Evolutionary conservation across 2,329 filamentous ascomycete species (phyloP), one percentile per base, ranked within the genome.

Genomic region (Aspergillus ibericus): DNA sequence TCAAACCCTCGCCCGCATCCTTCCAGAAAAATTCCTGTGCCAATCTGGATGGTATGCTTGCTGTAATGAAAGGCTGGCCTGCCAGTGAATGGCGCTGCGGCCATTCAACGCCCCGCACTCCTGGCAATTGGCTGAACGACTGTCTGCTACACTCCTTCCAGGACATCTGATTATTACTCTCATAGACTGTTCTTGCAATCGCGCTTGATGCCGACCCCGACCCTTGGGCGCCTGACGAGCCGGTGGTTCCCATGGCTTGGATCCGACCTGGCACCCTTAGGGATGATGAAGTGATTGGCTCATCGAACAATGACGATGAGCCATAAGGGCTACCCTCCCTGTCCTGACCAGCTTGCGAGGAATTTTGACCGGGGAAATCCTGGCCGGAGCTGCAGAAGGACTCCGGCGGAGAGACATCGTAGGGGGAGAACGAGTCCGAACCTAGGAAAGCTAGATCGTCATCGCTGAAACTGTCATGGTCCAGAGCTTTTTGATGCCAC

Each of bases 401-500:
- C 4, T 49, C 55, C 13, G 49, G 20, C 2, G 40, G 32, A 15
- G 53, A 57, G 7, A 34, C 15, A 15, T 53, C 44, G 48, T 48
- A 20, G 5, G 42, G 20, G 12, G 57, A 51, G 32, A 53, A 47
- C 8, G 13, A 35, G 46, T 56, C 53, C 3, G 59, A 60, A 38
- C 48, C 46, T 5, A 54, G n/a, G 40, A 56, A 63, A 10, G 56
- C 25, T 5, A 52, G 47, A 6, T 53, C 59, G 15, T 58, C 55
- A 29, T 56, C 36, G 32, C 54, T 55, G 29, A 62, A 57, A 50
- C 58, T 52, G 15, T 52, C 50, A 20, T 34, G 53, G 29, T 40
- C 42, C 8, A 52, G 42, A 10, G 63, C 53, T 10, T 70, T 58
- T n/a, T 57, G 59, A 27, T 63, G 57, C 34, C 67, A 63, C 12